Percentiles rank a stretch among this genome's conserved stretches.
Conservation (phyloP, 116 monocot species). For the Iris pallida region DNA sequence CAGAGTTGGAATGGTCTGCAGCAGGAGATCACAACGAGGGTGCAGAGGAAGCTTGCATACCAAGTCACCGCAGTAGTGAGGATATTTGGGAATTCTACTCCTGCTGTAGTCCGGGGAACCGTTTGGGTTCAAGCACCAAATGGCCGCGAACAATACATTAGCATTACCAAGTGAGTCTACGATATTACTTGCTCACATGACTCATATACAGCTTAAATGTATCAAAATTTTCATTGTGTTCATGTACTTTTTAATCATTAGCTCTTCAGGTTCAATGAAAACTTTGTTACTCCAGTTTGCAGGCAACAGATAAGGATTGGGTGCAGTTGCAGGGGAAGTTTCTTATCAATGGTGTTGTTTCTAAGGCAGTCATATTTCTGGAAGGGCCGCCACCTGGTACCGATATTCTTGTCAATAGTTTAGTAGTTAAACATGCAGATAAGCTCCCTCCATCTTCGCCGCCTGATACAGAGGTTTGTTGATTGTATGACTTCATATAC, state of each 20-base stretch:
- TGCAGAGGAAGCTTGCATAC: constrained; percentile 50
- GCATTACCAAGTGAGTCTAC: constrained; percentile 36
- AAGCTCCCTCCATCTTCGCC: constrained; percentile 39
- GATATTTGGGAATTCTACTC: constrained; percentile 19
- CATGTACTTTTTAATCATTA: too few relatives aligned
- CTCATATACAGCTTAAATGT: too few relatives aligned
- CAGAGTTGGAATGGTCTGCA: constrained; percentile 62
- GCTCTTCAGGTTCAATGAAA: too few relatives aligned
- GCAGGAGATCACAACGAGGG: constrained; percentile 56
- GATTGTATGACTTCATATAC: neutral
- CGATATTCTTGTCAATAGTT: constrained; percentile 51
- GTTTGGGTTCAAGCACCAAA: constrained; percentile 44
- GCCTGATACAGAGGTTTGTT: constrained; percentile 46
- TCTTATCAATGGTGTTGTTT: constrained; percentile 38
- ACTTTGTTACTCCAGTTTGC: constrained; percentile 5
- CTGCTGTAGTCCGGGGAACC: constrained; percentile 32
- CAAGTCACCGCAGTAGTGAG: constrained; percentile 43
- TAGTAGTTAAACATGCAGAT: constrained; percentile 53
- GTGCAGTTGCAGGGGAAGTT: constrained; percentile 63
- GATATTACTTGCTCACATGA: too few relatives aligned
- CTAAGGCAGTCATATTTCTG: constrained; percentile 45
- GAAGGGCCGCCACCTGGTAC: constrained; percentile 62
- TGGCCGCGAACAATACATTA: constrained; percentile 57
- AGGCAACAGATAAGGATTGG: constrained; percentile 71
- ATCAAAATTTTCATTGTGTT: too few relatives aligned